Conservation (phyloP, 768 basidiomycete species). For the Podaxis rugospora region DNA sequence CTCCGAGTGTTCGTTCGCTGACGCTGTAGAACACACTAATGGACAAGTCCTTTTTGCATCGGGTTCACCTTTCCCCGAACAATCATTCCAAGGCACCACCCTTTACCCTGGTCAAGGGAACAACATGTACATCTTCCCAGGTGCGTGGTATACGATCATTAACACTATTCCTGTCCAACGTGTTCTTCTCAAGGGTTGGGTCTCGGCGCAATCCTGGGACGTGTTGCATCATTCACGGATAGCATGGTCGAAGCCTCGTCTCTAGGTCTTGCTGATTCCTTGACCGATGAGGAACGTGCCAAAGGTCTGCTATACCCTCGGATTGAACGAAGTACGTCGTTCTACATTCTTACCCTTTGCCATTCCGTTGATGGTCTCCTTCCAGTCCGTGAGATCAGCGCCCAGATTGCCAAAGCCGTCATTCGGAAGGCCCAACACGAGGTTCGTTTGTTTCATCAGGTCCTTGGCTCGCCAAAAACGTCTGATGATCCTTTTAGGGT, state of each 20-base stretch:
- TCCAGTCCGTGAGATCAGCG: slow-evolving; percentile 77
- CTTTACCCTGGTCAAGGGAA: slow-evolving; percentile 88
- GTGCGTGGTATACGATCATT: slow-evolving; percentile 24
- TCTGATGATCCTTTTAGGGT: slow-evolving; percentile 27
- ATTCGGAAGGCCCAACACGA: slow-evolving; percentile 79
- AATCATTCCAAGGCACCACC: slow-evolving; percentile 47
- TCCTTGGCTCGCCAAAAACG: not conserved
- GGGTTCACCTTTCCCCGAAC: slow-evolving; percentile 79
- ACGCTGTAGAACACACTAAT: slow-evolving; percentile 66
- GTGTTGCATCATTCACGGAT: slow-evolving; percentile 69
- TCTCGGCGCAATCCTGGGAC: slow-evolving; percentile 71
- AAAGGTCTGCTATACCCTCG: slow-evolving; percentile 77
- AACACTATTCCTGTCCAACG: slow-evolving; percentile 14
- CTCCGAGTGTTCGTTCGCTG: slow-evolving; percentile 76
- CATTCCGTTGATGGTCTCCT: not conserved
- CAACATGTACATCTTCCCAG: slow-evolving; percentile 88
- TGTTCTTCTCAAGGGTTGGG: slow-evolving; percentile 54
- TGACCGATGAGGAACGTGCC: slow-evolving; percentile 65
- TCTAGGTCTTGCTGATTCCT: slow-evolving; percentile 69
- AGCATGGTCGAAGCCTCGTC: slow-evolving; percentile 88
- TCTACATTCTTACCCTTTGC: not conserved
- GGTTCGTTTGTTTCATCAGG: slow-evolving; percentile 18
- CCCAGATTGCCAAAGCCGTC: slow-evolving; percentile 66
- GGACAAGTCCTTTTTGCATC: slow-evolving; percentile 83
- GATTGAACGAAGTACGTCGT: slow-evolving; percentile 58